Evolutionary conservation across 768 basidiomycete genomes (phyloP).

Genomic region (Trametes meyenii): DNA sequence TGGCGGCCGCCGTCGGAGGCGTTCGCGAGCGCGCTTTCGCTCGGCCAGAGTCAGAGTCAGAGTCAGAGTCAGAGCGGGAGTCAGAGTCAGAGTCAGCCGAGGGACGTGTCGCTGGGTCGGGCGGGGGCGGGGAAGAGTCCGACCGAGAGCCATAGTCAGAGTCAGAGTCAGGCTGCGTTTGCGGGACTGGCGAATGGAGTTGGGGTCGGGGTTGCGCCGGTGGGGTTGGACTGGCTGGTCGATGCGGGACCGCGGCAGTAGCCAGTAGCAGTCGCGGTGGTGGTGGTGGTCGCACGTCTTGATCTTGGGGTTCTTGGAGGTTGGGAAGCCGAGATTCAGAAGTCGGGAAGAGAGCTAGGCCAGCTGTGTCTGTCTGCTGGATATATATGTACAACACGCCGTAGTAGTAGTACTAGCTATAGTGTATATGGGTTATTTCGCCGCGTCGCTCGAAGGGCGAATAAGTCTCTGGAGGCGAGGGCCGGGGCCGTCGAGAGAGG

Average conservation of each 20-base stretch:
- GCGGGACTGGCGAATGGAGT: slow-evolving; percentile 1
- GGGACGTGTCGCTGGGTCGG: not conserved
- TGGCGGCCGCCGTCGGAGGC: slow-evolving; percentile 33
- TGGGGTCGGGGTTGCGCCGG: slow-evolving; percentile 40
- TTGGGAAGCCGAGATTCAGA: not conserved
- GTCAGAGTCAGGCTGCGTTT: not conserved
- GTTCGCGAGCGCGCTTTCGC: slow-evolving; percentile 28
- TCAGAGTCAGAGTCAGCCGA: slow-evolving; percentile 3
- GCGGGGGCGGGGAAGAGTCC: not conserved
- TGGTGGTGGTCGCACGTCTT: too few species aligned
- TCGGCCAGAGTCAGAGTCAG: slow-evolving; percentile 1
- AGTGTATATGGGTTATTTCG: too few species aligned
- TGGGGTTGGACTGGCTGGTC: slow-evolving; percentile 67
- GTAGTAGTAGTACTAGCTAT: not conserved
- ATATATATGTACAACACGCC: not conserved
- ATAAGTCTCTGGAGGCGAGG: too few species aligned
- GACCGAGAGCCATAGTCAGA: not conserved
- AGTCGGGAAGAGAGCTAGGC: not conserved
- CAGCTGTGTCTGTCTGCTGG: too few species aligned
- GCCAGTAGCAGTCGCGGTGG: too few species aligned
- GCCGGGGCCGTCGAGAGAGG: too few species aligned
- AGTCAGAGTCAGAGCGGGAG: not conserved
- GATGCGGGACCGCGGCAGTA: slow-evolving; percentile 3
- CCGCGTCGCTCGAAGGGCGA: too few species aligned
- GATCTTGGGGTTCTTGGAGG: not conserved